Conservation (phyloP, 441 rosid species). For the Erodium moschatum region DNA sequence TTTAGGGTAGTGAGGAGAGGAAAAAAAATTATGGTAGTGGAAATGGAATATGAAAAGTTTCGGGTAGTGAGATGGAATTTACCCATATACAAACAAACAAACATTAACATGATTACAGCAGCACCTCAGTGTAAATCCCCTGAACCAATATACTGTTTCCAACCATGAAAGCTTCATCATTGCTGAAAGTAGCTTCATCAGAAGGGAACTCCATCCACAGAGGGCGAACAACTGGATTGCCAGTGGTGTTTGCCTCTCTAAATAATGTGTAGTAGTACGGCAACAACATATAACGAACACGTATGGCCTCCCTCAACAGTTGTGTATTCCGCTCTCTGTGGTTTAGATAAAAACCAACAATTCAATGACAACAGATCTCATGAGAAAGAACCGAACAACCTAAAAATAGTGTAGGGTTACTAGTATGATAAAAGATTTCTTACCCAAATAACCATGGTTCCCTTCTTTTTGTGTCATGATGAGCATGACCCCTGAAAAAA, state of each 20-base stretch:
- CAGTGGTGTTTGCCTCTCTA: conserved; percentile 83
- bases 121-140: conserved; percentile 85
- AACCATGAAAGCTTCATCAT: conserved; percentile 96
- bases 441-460: conserved; percentile 99
- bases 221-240: conserved; percentile 82
- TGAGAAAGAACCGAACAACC: conserved; percentile 18
- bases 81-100: background rate
- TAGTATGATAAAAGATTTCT: conserved; percentile 16
- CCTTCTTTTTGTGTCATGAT: conserved; percentile 94
- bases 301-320: conserved; percentile 88
- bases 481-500: conserved; percentile 96
- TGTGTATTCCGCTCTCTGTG: conserved; percentile 73
- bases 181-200: conserved; percentile 73
- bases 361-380: background rate
- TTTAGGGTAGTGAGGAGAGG: no score
- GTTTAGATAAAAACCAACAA: background rate
- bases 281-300: conserved; percentile 67
- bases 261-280: conserved; percentile 90
- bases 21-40: no score
- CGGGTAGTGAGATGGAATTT: no score
- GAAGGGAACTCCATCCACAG: conserved; percentile 98
- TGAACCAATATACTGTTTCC: conserved; percentile 83
- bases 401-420: background rate
- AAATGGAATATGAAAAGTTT: no score
- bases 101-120: conserved; percentile 8